Conservation (phyloP, 73 alveolate genomes). For the Stentor coeruleus region DNA sequence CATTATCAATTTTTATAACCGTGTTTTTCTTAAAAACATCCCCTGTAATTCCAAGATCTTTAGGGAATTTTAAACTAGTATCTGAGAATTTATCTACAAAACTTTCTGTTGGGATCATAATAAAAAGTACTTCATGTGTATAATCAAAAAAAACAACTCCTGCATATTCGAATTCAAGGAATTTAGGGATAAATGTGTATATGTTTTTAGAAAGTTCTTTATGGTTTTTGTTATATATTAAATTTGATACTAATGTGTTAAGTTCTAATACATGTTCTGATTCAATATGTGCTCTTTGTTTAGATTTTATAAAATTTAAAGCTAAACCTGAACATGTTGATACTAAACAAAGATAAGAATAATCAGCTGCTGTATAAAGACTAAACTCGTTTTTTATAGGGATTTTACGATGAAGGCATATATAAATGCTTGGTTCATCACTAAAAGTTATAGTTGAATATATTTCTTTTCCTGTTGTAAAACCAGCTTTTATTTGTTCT, state of each 20-base stretch:
- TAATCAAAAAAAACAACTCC: neutral
- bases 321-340: too few relatives aligned
- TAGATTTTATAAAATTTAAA: too few relatives aligned
- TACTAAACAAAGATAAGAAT: too few relatives aligned
- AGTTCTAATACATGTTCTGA: neutral
- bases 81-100: neutral
- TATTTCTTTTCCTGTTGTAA: too few relatives aligned
- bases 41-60: constrained; percentile 2
- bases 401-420: too few relatives aligned
- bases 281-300: neutral
- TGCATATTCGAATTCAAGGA: neutral
- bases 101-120: neutral
- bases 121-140: neutral
- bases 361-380: too few relatives aligned
- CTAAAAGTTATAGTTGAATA: too few relatives aligned
- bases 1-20: neutral
- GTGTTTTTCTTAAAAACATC: neutral
- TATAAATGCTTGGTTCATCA: too few relatives aligned
- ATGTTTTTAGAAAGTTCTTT: neutral
- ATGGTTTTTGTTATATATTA: neutral
- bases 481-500: too few relatives aligned
- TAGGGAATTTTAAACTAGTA: neutral
- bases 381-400: too few relatives aligned
- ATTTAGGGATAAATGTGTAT: neutral
- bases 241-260: neutral